Conservation (phyloP, 2,329 filamentous ascomycete species). For the Sordariomycetes sp. region DNA sequence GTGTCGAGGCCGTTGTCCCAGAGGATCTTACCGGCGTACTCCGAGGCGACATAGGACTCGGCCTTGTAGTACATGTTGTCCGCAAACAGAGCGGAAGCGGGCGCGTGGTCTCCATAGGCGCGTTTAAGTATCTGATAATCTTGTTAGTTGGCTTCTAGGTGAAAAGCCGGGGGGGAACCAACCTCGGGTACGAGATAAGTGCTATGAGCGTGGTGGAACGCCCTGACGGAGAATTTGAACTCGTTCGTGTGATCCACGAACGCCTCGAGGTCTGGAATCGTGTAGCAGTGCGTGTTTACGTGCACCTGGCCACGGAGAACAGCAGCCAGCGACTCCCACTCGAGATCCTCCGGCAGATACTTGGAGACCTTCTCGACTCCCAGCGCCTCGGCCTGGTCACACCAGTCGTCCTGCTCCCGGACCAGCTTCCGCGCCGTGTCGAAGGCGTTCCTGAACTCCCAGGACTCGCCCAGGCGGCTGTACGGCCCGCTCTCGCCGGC, state of each 20-base stretch:
- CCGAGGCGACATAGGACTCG: constrained; percentile 53
- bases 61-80: constrained; percentile 66
- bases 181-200: constrained; percentile 57
- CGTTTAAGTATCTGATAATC: constrained; percentile 38
- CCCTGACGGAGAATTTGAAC: constrained; percentile 55
- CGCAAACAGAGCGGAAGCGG: constrained; percentile 55
- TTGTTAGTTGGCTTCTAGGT: background rate
- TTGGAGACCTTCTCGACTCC: constrained; percentile 39
- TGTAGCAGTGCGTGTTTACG: constrained; percentile 65
- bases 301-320: constrained; percentile 57
- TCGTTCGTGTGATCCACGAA: constrained; percentile 63
- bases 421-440: constrained; percentile 49
- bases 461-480: constrained; percentile 58
- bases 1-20: constrained; percentile 55
- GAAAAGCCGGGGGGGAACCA: constrained; percentile 10
- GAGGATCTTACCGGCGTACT: constrained; percentile 55
- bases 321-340: constrained; percentile 53
- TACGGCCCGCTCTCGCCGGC: constrained; percentile 41
- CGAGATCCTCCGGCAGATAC: constrained; percentile 51
- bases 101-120: constrained; percentile 41
- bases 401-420: constrained; percentile 59
- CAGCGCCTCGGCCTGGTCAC: constrained; percentile 36
- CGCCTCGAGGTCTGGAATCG: constrained; percentile 55
- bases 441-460: constrained; percentile 57
- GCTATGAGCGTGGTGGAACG: constrained; percentile 62